phyloP scores from a whole-genome alignment of 257 asterid genomes.

The Solanum chiquidenum region DNA sequence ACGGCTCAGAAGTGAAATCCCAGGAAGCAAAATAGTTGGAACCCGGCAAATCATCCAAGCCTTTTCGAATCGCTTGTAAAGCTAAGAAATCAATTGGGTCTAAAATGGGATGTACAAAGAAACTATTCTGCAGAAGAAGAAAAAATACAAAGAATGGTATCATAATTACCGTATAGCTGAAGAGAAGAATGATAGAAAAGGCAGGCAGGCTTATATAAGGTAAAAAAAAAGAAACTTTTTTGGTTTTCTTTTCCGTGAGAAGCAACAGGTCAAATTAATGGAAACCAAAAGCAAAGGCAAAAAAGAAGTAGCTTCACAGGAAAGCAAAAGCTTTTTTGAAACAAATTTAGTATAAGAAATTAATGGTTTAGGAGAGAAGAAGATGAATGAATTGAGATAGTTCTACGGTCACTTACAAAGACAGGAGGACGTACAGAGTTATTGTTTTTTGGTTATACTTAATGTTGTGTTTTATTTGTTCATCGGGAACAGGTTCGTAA shows the following conservation, averaged over 20 bases:
- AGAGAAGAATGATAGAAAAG: background rate
- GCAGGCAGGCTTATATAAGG: slow-evolving; percentile 18
- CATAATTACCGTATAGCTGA: slow-evolving; percentile 1
- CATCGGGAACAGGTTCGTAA: slow-evolving; percentile 15
- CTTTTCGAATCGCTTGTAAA: slow-evolving; percentile 60
- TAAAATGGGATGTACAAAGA: slow-evolving; percentile 42
- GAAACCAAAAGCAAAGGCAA: slow-evolving; percentile 3
- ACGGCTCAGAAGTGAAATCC: slow-evolving; percentile 93
- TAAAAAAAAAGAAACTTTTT: background rate
- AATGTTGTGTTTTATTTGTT: slow-evolving; percentile 13
- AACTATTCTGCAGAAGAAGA: slow-evolving; percentile 13
- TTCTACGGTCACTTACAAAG: slow-evolving; percentile 9
- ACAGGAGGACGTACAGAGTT: background rate
- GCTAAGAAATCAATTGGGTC: slow-evolving; percentile 89
- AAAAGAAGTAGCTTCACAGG: slow-evolving; percentile 39
- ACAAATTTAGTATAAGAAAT: background rate
- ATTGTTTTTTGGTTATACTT: background rate
- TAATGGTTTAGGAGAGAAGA: background rate
- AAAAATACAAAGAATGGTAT: slow-evolving; percentile 6
- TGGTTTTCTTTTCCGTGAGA: slow-evolving; percentile 19
- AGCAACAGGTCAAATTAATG: slow-evolving; percentile 19
- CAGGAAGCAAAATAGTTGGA: slow-evolving; percentile 71
- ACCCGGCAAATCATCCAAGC: slow-evolving; percentile 71
- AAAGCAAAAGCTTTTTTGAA: slow-evolving; percentile 27
- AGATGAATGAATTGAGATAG: background rate